Base-by-base conservation (phyloP, 495 filamentous ascomycete species). In the Xylaria sp. region DNA sequence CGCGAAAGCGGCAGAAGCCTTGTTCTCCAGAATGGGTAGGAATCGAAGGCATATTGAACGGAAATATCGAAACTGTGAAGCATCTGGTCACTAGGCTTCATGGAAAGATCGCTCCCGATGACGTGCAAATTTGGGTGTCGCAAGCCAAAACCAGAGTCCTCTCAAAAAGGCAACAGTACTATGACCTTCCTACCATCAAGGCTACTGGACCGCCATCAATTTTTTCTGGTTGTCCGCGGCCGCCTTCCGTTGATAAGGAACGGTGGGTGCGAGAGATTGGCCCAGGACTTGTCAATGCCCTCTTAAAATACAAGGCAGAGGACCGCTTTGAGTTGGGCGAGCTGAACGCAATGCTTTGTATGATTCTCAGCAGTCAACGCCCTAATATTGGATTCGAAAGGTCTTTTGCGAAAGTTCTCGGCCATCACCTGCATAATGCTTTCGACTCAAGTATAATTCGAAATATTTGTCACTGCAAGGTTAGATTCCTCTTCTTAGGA, bases 301-400 rank as follows among this genome's bases (percentile, higher is more conserved):
- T 65, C 26, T 24, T 65, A 4, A 65, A 52, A 21, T 46, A 15
- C 24, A 33, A 65, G 5, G 43, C 41, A 21, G 41, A 3, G 24
- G 62, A 50, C 26, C 24, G 19, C 6, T 15, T 65, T 15, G 15
- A 46, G 17, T 5, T 7, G 12, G 29, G 9, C 15, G 62, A 65
- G 37, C 41, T 65, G 19, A 46, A 46, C 43, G 43, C 43, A 12
- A 65, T 65, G 43, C 31, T 65, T n/a, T 33, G 9, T 37, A 65
- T 65, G 14, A 24, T 37, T 33, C 24, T 65, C 43, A 4, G 41
- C 26, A 15, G 3, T 17, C 44, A 48, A 11, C 0, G 15, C 19
- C 29, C 62, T 5, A 5, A n/a, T 21, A 21, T 65, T 29, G 1
- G 26, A 37, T 14, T 3, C 26, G 62, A 50, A 52, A 41, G 14